Evolutionary conservation across 306 rosid species (phyloP), one percentile per base, ranked within the genome.

Genomic region (Datisca glomerata): DNA sequence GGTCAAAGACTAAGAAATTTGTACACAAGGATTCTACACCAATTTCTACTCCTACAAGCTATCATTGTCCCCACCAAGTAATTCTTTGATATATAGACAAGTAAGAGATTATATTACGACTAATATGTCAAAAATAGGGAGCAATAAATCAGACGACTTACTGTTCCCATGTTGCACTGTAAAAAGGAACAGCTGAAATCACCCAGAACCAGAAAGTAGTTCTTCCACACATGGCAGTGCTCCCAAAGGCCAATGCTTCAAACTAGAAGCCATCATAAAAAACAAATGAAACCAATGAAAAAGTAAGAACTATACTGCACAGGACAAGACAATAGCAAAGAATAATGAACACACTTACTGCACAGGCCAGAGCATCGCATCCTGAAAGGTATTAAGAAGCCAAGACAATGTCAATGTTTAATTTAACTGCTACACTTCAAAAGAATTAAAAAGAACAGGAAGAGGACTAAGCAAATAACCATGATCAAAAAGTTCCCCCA

Each of bases 351-450:
- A 62, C 28, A 64, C 84, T 56, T 75, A 91, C 98, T 11, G 96
- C 89, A 42, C 96, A 91, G 19, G 94, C 94, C 66, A 91, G 96
- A 15, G 98, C 96, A 75, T 91, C 98, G 45, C 98, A 91, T 48
- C 98, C 98, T 91, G 80, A 72, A 79, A 68, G 16, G 52, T 8
- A 80, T 52, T 49, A 23, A 41, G 49, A 73, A 54, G 22, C 33
- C 9, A 24, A 44, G 29, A 12, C n/a, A 20, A 35, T 13, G 53
- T 43, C 44, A 43, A 31, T 61, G 37, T 40, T 76, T 56, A 71
- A 42, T 50, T 43, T 53, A 32, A 47, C 47, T 15, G 8, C 37
- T 7, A 29, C 28, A 46, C 13, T 4, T 21, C 47, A 25, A 36
- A 15, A 51, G 60, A 38, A 23, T 5, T 38, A 33, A 24, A 28